Conservation (phyloP, 1,284 basidiomycete species). For the Fistulinella staudtii region DNA sequence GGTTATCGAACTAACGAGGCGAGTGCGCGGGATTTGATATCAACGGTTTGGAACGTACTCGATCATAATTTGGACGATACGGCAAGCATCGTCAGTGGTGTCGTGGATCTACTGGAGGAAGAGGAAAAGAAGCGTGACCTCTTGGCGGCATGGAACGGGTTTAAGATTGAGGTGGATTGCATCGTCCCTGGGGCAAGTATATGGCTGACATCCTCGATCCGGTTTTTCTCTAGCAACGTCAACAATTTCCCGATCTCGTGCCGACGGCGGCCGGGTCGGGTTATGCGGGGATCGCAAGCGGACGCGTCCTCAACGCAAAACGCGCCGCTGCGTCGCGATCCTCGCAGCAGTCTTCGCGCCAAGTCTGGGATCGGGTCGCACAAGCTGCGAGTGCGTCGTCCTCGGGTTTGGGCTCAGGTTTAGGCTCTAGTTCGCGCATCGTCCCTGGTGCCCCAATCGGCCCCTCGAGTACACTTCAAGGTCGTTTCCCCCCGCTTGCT, state of each 20-base stretch:
- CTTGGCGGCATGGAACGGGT: conserved; percentile 76
- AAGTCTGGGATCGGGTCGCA: conserved; percentile 86
- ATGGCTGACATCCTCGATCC: conserved; percentile 5
- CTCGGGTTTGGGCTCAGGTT: conserved; percentile 33
- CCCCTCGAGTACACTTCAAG: conserved; percentile 10
- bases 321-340: conserved; percentile 61
- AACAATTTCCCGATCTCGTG: conserved; percentile 77
- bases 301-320: conserved; percentile 81
- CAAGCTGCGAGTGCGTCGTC: conserved; percentile 70
- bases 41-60: conserved; percentile 83
- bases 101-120: conserved; percentile 81
- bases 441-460: conserved; percentile 4
- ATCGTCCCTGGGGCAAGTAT: background rate
- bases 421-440: conserved; percentile 13
- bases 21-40: conserved; percentile 79
- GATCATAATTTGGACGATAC: conserved; percentile 77
- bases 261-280: conserved; percentile 58
- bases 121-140: conserved; percentile 81
- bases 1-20: conserved; percentile 79
- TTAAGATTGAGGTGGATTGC: conserved; percentile 70
- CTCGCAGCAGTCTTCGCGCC: conserved; percentile 53
- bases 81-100: conserved; percentile 69
- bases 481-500: conserved; percentile 47
- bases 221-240: conserved; percentile 75
- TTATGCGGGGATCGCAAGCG: conserved; percentile 76